Conservation (phyloP, 2,329 filamentous ascomycete species). For the Diplodia corticola region DNA sequence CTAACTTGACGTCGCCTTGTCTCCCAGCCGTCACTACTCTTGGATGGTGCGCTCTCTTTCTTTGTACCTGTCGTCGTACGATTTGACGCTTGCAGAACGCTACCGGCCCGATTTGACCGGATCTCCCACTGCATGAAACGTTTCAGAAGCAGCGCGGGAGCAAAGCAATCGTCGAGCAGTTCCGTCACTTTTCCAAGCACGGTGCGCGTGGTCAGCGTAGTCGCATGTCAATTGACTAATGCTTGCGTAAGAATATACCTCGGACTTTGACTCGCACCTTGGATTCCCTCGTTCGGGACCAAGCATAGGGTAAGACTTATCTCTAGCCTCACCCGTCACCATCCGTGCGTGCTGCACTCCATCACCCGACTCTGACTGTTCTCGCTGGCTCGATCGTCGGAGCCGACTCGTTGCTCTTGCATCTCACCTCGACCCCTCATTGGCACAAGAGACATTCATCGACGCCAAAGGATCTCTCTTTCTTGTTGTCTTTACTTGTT, state of each 20-base stretch:
- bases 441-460: neutral
- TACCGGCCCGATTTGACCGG: neutral
- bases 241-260: neutral
- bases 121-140: neutral
- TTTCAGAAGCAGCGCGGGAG: neutral
- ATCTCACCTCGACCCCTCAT: neutral
- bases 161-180: neutral
- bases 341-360: neutral
- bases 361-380: neutral
- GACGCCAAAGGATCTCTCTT: neutral
- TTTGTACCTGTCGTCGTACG: constrained; percentile 3
- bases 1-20: neutral
- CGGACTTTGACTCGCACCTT: neutral
- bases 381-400: neutral
- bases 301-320: neutral
- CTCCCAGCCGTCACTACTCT: neutral
- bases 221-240: neutral
- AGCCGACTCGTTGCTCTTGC: neutral
- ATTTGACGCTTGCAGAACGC: neutral
- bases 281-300: neutral
- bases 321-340: neutral
- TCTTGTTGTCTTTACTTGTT: neutral
- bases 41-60: neutral
- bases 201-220: neutral
- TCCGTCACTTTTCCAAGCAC: neutral